Conservation (phyloP, 140 eudicot species). For the Ambrosia hybrid region DNA sequence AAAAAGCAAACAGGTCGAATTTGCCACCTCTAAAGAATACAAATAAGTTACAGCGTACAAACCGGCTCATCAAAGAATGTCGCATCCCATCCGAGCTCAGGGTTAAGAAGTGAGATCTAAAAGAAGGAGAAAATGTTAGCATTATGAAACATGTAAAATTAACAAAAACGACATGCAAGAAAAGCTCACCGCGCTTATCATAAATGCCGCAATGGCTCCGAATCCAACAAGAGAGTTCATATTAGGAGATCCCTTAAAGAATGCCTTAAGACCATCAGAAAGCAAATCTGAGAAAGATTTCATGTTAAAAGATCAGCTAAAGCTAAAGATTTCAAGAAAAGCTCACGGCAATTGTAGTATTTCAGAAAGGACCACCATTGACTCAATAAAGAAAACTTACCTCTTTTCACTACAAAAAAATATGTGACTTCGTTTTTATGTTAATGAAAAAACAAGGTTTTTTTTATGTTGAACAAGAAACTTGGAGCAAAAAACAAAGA, state of each 20-base stretch:
- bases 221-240: conserved; percentile 98
- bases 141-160: conserved; percentile 2
- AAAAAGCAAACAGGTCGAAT: not conserved
- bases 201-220: conserved; percentile 90
- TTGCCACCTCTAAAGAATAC: not conserved
- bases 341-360: conserved; percentile 5
- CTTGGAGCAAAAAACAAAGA: conserved; percentile 8
- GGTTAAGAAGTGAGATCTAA: conserved; percentile 89
- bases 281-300: conserved; percentile 60
- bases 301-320: conserved; percentile 7
- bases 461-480: conserved; percentile 14
- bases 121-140: conserved; percentile 23
- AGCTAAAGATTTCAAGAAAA: too few relatives aligned
- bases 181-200: conserved; percentile 67
- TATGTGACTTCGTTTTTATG: not conserved
- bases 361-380: not conserved
- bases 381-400: not conserved
- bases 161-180: conserved; percentile 17
- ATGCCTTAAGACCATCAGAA: conserved; percentile 76
- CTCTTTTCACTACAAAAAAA: not conserved
- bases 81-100: conserved; percentile 92
- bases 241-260: conserved; percentile 84
- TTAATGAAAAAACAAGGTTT: not conserved
- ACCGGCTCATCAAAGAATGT: conserved; percentile 97
- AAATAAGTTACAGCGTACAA: conserved; percentile 37